Percentiles rank a stretch among this genome's conserved stretches.
These are phyloP conservation scores for Rubia yunnanensis DNA, from an alignment of 257 asterid species.

Conservation along the genomic window DNA sequence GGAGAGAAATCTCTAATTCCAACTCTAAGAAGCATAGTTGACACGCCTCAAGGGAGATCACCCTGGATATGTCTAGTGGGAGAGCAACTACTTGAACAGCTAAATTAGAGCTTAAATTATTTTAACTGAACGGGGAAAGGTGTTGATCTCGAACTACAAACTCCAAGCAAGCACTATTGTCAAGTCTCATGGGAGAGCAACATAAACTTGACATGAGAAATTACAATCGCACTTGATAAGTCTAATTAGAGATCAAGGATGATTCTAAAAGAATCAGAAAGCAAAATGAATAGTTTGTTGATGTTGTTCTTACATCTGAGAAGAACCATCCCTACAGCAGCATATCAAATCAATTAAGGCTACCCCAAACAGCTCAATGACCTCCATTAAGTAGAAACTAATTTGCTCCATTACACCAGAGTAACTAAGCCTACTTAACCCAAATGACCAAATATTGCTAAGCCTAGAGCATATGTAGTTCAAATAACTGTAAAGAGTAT, in stretches of 20 bases:
- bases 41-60: neutral
- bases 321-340: neutral
- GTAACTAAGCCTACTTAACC: neutral
- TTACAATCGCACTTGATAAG: neutral
- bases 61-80: neutral
- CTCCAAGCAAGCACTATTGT: neutral
- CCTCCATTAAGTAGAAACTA: neutral
- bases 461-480: neutral
- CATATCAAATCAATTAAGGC: neutral
- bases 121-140: neutral
- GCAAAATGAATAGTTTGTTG: neutral
- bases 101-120: neutral
- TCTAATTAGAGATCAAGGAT: neutral
- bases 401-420: neutral
- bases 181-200: neutral
- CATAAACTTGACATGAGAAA: neutral
- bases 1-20: neutral
- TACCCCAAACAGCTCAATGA: neutral
- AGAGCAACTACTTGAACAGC: slow-evolving; percentile 3
- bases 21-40: neutral
- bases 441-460: neutral
- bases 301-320: neutral
- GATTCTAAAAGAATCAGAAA: neutral
- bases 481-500: too few species aligned
- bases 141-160: neutral